A percentile compares a stretch with the other conserved stretches of the same genome.
phyloP scores from a whole-genome alignment of 2,329 filamentous ascomycete genomes.

The Nigrospora osmanthi region DNA sequence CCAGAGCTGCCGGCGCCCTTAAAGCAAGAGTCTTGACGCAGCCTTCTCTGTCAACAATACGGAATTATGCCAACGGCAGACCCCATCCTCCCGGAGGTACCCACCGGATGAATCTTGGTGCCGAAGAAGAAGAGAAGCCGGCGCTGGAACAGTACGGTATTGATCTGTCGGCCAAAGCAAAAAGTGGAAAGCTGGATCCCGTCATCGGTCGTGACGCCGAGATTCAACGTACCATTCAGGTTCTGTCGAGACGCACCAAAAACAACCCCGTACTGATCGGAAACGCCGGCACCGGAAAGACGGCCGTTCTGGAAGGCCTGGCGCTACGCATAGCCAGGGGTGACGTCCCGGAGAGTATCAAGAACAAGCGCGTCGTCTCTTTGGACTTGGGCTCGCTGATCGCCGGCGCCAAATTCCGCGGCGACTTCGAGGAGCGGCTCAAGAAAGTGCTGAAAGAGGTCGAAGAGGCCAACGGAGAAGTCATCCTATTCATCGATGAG shows the following conservation, averaged over 20 bases:
- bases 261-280: conserved; percentile 96
- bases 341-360: conserved; percentile 92
- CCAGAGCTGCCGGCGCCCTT: no score
- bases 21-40: not conserved
- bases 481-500: conserved; percentile 94
- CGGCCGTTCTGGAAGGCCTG: conserved; percentile 83
- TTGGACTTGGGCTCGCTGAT: conserved; percentile 89
- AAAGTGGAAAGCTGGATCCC: conserved; percentile 85
- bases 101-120: conserved; percentile 84
- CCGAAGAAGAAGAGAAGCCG: conserved; percentile 61
- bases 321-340: conserved; percentile 84
- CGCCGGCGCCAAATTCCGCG: conserved; percentile 89
- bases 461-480: conserved; percentile 76
- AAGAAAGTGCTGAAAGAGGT: conserved; percentile 91
- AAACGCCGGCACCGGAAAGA: conserved; percentile 86
- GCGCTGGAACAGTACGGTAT: conserved; percentile 87
- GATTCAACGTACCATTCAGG: conserved; percentile 90
- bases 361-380: conserved; percentile 83
- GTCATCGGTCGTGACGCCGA: conserved; percentile 90
- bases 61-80: conserved; percentile 60
- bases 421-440: conserved; percentile 90
- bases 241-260: conserved; percentile 86
- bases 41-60: conserved; percentile 16
- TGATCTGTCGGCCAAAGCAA: conserved; percentile 79
- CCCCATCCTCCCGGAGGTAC: conserved; percentile 88